phyloP scores from a whole-genome alignment of 805 yeast genomes.

The Maudiozyma bulderi region DNA sequence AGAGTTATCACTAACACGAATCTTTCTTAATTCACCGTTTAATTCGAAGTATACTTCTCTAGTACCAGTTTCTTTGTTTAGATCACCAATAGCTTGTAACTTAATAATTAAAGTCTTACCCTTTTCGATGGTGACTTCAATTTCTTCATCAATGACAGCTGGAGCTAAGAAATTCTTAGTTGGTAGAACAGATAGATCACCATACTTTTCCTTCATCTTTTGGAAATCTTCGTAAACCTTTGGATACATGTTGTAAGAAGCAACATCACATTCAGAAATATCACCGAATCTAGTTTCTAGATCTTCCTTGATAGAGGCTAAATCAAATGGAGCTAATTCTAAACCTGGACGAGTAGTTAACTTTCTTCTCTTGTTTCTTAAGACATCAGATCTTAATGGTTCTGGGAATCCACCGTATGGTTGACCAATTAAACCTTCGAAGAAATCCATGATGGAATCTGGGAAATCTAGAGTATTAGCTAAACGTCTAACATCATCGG shows the following conservation, averaged over 20 bases:
- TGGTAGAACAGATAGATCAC: slow-evolving; percentile 91
- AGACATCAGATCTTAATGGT: slow-evolving; percentile 86
- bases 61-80: slow-evolving; percentile 73
- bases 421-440: slow-evolving; percentile 98
- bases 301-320: slow-evolving; percentile 62
- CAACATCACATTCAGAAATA: slow-evolving; percentile 80
- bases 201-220: slow-evolving; percentile 63
- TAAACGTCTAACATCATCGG: slow-evolving; percentile 77
- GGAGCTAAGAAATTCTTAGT: slow-evolving; percentile 85
- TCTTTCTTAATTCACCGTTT: slow-evolving; percentile 97
- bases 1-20: slow-evolving; percentile 78
- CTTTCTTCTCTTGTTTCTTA: slow-evolving; percentile 87
- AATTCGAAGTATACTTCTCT: slow-evolving; percentile 96
- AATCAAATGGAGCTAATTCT: slow-evolving; percentile 74
- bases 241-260: slow-evolving; percentile 96
- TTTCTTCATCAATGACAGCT: slow-evolving; percentile 79
- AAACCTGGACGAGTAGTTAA: slow-evolving; percentile 88
- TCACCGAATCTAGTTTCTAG: slow-evolving; percentile 68
- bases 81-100: slow-evolving; percentile 86
- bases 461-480: slow-evolving; percentile 96
- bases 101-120: slow-evolving; percentile 91
- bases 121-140: slow-evolving; percentile 80
- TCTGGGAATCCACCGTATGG: slow-evolving; percentile 99
- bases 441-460: slow-evolving; percentile 93
- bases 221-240: slow-evolving; percentile 88